These are phyloP conservation scores for Pseudogymnoascus sp. DNA, from an alignment of 2,329 filamentous ascomycete species.

Conservation along the genomic window DNA sequence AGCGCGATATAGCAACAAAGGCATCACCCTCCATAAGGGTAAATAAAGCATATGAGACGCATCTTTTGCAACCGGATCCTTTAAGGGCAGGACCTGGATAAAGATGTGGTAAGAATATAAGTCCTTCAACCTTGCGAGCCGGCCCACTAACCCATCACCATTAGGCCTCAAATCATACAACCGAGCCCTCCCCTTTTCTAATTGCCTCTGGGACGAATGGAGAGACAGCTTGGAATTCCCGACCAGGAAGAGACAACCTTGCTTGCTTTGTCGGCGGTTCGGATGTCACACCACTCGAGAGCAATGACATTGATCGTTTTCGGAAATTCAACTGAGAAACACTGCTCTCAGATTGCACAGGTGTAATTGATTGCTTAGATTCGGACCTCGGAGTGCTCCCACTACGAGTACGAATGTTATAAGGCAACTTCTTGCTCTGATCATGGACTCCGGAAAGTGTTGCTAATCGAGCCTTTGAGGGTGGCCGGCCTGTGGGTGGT, in stretches of 20 bases:
- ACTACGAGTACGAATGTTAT: no score
- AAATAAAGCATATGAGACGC: not conserved
- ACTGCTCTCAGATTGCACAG: not conserved
- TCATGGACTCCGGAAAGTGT: not conserved
- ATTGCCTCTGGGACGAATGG: not conserved
- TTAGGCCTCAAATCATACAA: no score
- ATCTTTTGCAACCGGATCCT: not conserved
- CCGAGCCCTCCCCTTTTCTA: not conserved
- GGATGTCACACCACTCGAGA: not conserved
- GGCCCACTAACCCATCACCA: not conserved
- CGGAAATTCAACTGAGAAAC: not conserved
- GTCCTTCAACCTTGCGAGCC: not conserved
- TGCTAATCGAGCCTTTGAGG: not conserved
- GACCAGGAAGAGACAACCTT: not conserved
- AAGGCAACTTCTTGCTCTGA: not conserved
- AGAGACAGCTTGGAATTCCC: not conserved
- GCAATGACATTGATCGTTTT: not conserved
- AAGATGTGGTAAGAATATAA: not conserved
- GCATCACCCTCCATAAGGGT: not conserved
- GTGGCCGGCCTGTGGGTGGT: slow-evolving; percentile 16
- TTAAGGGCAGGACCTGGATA: no score
- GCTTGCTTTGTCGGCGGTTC: not conserved
- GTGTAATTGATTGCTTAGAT: not conserved
- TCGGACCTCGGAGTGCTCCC: not conserved
- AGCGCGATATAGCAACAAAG: not conserved